These are phyloP conservation scores for Debaryomyces robertsiae DNA, from an alignment of 1,139 yeast species.

Conservation along the genomic window DNA sequence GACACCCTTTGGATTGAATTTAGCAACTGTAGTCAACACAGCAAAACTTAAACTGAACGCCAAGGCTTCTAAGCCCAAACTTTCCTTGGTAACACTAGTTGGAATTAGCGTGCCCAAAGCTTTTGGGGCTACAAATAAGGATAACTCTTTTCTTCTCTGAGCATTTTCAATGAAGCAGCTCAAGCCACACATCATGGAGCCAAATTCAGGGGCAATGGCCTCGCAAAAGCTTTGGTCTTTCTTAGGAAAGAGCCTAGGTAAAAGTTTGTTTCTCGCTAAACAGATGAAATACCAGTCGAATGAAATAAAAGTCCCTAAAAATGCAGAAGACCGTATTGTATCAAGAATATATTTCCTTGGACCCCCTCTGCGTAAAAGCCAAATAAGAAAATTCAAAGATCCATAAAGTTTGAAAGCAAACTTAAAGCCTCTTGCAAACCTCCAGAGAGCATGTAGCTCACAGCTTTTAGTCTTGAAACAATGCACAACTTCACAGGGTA, in stretches of 20 bases:
- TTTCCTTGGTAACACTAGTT: slow-evolving; percentile 20
- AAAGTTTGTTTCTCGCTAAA: slow-evolving; percentile 32
- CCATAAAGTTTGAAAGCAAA: slow-evolving; percentile 34
- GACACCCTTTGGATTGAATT: slow-evolving; percentile 22
- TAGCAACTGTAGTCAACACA: slow-evolving; percentile 25
- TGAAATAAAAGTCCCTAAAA: slow-evolving; percentile 37
- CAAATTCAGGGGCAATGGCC: slow-evolving; percentile 34
- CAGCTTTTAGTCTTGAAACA: slow-evolving; percentile 35
- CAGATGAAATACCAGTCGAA: slow-evolving; percentile 45
- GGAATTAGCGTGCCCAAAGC: slow-evolving; percentile 38
- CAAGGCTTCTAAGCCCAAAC: slow-evolving; percentile 25
- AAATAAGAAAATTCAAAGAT: slow-evolving; percentile 24
- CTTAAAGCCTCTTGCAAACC: slow-evolving; percentile 36
- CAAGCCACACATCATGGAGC: slow-evolving; percentile 36
- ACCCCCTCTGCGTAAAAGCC: slow-evolving; percentile 13
- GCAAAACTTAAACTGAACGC: slow-evolving; percentile 39
- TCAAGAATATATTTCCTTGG: slow-evolving; percentile 14
- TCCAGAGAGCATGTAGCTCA: slow-evolving; percentile 36
- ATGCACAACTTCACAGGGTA: slow-evolving; percentile 42
- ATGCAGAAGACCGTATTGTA: slow-evolving; percentile 35
- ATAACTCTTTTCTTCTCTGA: slow-evolving; percentile 41
- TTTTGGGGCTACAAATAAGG: slow-evolving; percentile 42
- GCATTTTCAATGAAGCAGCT: slow-evolving; percentile 39
- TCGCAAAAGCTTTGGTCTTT: slow-evolving; percentile 26
- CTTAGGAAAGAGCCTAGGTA: slow-evolving; percentile 27